These are phyloP conservation scores for Lanmaoa rubissima DNA, from an alignment of 768 basidiomycete species.

Conservation along the genomic window DNA sequence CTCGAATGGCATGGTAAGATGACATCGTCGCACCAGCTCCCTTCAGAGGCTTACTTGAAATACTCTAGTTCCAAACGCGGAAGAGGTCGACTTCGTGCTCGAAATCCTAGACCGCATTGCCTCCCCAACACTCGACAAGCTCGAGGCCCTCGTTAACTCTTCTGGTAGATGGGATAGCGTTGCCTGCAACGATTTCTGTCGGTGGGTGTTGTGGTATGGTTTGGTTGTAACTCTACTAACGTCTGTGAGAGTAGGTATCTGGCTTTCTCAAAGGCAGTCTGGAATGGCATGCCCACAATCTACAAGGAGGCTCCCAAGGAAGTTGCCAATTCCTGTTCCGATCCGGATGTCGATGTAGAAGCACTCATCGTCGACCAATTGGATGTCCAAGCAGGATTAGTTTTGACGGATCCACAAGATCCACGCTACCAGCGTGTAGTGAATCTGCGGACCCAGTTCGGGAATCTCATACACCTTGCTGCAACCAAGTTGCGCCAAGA, in stretches of 20 bases:
- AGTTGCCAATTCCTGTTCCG: slow-evolving; percentile 55
- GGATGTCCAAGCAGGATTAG: slow-evolving; percentile 71
- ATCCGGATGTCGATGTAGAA: slow-evolving; percentile 62
- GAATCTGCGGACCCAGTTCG: slow-evolving; percentile 60
- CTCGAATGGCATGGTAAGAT: slow-evolving; percentile 82
- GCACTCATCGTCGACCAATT: slow-evolving; percentile 67
- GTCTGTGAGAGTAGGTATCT: slow-evolving; percentile 48
- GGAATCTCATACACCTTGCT: slow-evolving; percentile 63
- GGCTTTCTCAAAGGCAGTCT: slow-evolving; percentile 69
- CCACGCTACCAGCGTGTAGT: slow-evolving; percentile 66
- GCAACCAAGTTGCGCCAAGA: slow-evolving; percentile 61
- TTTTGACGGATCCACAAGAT: slow-evolving; percentile 70
- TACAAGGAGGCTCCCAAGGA: slow-evolving; percentile 56
- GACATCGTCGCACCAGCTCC: background rate
- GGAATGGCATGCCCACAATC: slow-evolving; percentile 75
- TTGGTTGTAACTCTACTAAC: background rate
- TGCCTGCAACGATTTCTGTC: slow-evolving; percentile 80
- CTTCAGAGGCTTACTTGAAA: slow-evolving; percentile 11
- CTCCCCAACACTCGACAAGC: slow-evolving; percentile 59
- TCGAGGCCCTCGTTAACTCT: slow-evolving; percentile 58
- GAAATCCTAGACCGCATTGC: slow-evolving; percentile 73
- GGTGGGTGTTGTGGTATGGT: slow-evolving; percentile 41
- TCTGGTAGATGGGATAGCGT: slow-evolving; percentile 61
- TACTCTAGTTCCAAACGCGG: slow-evolving; percentile 41
- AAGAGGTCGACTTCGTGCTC: slow-evolving; percentile 78